These are phyloP conservation scores for Phaeoacremonium minimum DNA, from an alignment of 2,329 filamentous ascomycete genomes.

Conservation along the genomic window DNA sequence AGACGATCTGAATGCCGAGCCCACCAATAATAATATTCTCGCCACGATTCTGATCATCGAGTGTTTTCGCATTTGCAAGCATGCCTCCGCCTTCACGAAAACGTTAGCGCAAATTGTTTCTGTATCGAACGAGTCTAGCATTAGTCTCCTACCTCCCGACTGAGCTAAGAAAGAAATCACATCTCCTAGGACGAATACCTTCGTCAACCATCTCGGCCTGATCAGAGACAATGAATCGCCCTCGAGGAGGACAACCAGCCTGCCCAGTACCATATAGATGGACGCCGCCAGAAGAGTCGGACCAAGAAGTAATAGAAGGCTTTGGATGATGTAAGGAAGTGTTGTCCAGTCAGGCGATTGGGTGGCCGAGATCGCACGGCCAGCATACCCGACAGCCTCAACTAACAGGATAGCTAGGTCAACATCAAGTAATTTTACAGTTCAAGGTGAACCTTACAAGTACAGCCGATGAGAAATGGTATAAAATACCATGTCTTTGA, in stretches of 20 bases:
- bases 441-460: constrained; percentile 32
- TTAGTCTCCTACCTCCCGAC: not conserved
- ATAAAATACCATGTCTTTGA: constrained; percentile 45
- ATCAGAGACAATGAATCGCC: constrained; percentile 1
- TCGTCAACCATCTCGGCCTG: constrained; percentile 5
- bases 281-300: constrained; percentile 6
- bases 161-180: constrained; percentile 6
- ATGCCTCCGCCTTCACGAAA: constrained; percentile 3
- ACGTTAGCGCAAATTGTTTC: too few relatives aligned
- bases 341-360: constrained; percentile 3
- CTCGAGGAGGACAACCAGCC: constrained; percentile 3
- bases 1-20: constrained; percentile 4
- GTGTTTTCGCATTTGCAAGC: constrained; percentile 1
- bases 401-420: constrained; percentile 1
- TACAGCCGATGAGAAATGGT: constrained; percentile 42
- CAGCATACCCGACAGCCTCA: constrained; percentile 5
- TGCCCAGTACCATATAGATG: constrained; percentile 7
- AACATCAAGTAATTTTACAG: too few relatives aligned
- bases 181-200: constrained; percentile 6
- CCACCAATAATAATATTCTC: constrained; percentile 4
- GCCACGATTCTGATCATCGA: constrained; percentile 2
- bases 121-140: too few relatives aligned
- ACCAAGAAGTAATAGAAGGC: constrained; percentile 5
- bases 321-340: constrained; percentile 5
- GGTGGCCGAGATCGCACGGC: constrained; percentile 1